A percentile compares a stretch with the other conserved stretches of the same genome.
Evolutionary conservation across 164 flowering plant genomes (phyloP).

Genomic region (Tinospora cordifolia): DNA sequence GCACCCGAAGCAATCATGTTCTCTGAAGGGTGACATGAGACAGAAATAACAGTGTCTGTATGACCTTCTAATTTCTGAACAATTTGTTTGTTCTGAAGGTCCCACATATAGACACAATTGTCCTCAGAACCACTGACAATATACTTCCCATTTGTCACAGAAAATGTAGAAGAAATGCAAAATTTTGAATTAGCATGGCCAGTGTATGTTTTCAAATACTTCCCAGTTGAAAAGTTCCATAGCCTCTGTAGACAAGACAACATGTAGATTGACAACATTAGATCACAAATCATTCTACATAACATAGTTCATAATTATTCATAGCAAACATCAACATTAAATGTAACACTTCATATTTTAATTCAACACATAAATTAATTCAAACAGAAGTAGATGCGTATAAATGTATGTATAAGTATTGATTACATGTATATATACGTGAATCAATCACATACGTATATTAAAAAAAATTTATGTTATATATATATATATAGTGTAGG

Average conservation of each 20-base stretch:
- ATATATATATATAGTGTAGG: too few species aligned
- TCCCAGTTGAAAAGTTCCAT: conserved; percentile 81
- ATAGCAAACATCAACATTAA: neutral
- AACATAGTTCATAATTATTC: neutral
- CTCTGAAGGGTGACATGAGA: conserved; percentile 72
- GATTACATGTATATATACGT: too few species aligned
- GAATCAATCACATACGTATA: too few species aligned
- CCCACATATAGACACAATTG: conserved; percentile 77
- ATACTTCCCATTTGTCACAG: conserved; percentile 74
- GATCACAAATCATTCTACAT: neutral
- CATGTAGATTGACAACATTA: conserved; percentile 2
- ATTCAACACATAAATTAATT: too few species aligned
- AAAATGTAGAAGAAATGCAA: conserved; percentile 74
- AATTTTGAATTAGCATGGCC: conserved; percentile 74
- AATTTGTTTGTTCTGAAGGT: conserved; percentile 68
- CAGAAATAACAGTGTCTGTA: conserved; percentile 66
- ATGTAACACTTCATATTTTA: too few species aligned
- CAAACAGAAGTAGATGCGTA: too few species aligned
- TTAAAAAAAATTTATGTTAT: too few species aligned
- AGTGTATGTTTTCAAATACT: conserved; percentile 84
- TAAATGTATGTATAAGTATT: too few species aligned
- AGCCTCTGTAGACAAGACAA: conserved; percentile 54
- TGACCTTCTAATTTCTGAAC: conserved; percentile 93
- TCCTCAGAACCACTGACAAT: conserved; percentile 93
- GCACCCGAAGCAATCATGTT: conserved; percentile 89